Base-by-base conservation (phyloP, 2,329 filamentous ascomycete species). In the Lojkania enalia region DNA sequence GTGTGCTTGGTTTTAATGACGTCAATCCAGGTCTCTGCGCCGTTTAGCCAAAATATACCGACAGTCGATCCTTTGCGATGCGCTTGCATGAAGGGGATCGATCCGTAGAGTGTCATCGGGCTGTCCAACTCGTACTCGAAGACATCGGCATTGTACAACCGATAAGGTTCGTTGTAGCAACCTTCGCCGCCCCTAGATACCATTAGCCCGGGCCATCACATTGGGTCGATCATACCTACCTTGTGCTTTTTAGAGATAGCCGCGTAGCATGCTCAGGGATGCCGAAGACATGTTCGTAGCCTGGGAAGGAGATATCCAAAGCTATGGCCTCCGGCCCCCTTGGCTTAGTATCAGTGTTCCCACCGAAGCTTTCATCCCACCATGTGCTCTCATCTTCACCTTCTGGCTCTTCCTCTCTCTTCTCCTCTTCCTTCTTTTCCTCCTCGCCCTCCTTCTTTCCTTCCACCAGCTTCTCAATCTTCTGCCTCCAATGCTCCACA, bases 101-200 rank as follows among this genome's bases (percentile, higher is more conserved):
- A 78, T n/a, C 94, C 94, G 63, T 99, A 99, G 1, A 99, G 79
- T 0, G 94, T 97, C 94, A 99, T 99, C 0, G 94, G 91, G 70
- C 90, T 97, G 71, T 97, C 88, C 60, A 96, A 81, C 60, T 96
- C 86, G 69, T 99, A 99, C 73, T 99, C 94, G 60, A 99, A 99
- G 9, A 99, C 94, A 67, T 99, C 94, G 21, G 89, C 82, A 70
- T 99, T 99, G 76, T 96, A 96, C 70, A 99, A 73, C 27, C 94
- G 83, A 74, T 99, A 99, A 0, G 94, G 94, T 51, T 99, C 89
- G 7, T 80, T 77, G 70, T 94, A 90, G 59, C 90, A 88, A 49
- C 88, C 90, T 15, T 90, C 82, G 18, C 90, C 90, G 40, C 92
- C 94, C 42, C 77, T 45, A 3, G 1, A 20, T 20, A 18, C 35